phyloP scores from a whole-genome alignment of 305 asterid species.

The Vinca major region DNA sequence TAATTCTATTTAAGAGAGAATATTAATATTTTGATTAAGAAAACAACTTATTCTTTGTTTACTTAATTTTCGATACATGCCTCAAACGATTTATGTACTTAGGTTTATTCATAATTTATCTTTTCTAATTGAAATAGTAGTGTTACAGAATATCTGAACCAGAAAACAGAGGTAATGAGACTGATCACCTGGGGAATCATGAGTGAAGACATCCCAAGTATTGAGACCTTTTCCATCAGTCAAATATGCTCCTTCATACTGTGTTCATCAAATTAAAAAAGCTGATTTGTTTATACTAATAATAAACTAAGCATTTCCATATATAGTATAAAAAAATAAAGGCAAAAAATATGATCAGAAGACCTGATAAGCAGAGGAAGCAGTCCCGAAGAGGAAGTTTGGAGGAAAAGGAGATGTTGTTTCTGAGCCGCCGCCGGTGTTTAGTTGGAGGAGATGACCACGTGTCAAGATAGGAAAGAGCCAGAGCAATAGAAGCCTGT shows the following conservation, averaged over 20 bases:
- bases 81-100: no score
- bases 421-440: neutral
- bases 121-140: no score
- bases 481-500: constrained; percentile 1
- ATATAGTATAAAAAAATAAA: neutral
- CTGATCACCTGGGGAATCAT: constrained; percentile 24
- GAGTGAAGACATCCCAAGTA: constrained; percentile 54
- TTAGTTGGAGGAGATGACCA: neutral
- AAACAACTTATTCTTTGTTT: no score
- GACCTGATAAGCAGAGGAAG: constrained; percentile 57
- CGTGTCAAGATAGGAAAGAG: neutral
- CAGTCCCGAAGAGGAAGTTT: constrained; percentile 46
- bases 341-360: no score
- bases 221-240: constrained; percentile 52
- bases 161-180: no score
- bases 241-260: constrained; percentile 43
- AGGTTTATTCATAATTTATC: no score
- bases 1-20: no score
- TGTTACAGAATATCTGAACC: no score
- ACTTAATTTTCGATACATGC: no score
- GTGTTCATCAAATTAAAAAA: constrained; percentile 12
- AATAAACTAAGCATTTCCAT: neutral
- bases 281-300: neutral
- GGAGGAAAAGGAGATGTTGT: constrained; percentile 25
- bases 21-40: no score